Conservation (phyloP, 2,329 filamentous ascomycete species). For the Trichoderma endophyticum region DNA sequence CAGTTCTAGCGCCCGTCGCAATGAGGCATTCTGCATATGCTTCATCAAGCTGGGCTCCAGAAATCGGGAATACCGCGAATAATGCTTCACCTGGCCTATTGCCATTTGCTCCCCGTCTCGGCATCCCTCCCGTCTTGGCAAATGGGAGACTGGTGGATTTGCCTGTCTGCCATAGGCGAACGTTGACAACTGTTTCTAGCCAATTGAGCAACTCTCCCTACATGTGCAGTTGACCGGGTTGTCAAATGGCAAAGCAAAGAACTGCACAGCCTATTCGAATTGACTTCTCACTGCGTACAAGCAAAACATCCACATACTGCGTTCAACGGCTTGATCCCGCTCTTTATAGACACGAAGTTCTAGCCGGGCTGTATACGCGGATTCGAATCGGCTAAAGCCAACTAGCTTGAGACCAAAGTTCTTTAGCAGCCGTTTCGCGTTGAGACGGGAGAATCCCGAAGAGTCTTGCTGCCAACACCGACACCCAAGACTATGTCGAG, state of each 20-base stretch:
- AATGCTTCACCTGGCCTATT: neutral
- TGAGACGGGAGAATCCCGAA: neutral
- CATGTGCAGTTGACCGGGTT: neutral
- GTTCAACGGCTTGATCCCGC: neutral
- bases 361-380: neutral
- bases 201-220: neutral
- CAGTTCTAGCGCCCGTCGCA: neutral
- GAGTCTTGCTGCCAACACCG: neutral
- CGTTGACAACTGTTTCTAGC: neutral
- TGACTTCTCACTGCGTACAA: neutral
- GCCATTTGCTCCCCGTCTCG: neutral
- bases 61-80: neutral
- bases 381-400: neutral
- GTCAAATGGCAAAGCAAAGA: neutral
- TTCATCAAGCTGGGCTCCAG: neutral
- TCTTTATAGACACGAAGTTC: neutral
- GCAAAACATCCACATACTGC: neutral
- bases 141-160: neutral
- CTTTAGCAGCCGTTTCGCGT: neutral
- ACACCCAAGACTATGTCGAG: neutral
- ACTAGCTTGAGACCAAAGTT: neutral
- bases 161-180: neutral
- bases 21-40: neutral
- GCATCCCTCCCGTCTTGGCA: neutral
- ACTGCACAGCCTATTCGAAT: neutral